Percentiles rank a stretch among this genome's conserved stretches.
Conservation (phyloP, 768 basidiomycete species). For the Mrakia hoshinonis region DNA sequence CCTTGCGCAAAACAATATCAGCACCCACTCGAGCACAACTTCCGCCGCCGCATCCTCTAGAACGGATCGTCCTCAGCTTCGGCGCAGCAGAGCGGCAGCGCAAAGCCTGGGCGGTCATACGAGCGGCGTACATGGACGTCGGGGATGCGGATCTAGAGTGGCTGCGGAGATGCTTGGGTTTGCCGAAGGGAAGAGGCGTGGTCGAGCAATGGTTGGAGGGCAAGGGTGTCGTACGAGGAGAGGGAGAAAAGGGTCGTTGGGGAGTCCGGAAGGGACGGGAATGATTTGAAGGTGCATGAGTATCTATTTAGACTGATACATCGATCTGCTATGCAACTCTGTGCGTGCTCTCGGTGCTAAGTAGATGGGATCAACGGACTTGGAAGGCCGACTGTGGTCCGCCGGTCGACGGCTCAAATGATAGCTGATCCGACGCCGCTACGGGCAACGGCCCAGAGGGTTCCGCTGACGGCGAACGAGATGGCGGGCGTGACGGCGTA, state of each 20-base stretch:
- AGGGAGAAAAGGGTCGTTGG: conserved; percentile 7
- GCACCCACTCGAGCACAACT: neutral
- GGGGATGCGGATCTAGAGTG: neutral
- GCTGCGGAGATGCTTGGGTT: neutral
- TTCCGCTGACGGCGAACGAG: conserved; percentile 35
- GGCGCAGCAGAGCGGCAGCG: neutral
- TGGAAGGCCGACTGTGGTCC: no score
- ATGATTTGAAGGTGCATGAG: neutral
- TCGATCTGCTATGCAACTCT: no score
- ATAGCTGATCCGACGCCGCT: neutral
- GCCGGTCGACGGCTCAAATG: no score
- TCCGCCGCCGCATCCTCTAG: conserved; percentile 2
- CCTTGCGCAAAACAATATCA: no score
- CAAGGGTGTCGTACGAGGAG: conserved; percentile 3
- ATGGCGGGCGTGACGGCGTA: conserved; percentile 38
- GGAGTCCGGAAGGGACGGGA: neutral
- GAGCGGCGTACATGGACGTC: conserved; percentile 8
- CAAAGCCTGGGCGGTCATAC: neutral
- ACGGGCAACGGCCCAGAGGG: conserved; percentile 25
- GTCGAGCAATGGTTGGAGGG: conserved; percentile 10
- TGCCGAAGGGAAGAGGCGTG: no score
- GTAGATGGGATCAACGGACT: no score
- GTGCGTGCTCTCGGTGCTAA: neutral
- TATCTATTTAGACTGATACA: no score
- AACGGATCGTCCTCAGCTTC: neutral